phyloP scores from a whole-genome alignment of 1,284 basidiomycete genomes.

The Heterobasidion occidentale region DNA sequence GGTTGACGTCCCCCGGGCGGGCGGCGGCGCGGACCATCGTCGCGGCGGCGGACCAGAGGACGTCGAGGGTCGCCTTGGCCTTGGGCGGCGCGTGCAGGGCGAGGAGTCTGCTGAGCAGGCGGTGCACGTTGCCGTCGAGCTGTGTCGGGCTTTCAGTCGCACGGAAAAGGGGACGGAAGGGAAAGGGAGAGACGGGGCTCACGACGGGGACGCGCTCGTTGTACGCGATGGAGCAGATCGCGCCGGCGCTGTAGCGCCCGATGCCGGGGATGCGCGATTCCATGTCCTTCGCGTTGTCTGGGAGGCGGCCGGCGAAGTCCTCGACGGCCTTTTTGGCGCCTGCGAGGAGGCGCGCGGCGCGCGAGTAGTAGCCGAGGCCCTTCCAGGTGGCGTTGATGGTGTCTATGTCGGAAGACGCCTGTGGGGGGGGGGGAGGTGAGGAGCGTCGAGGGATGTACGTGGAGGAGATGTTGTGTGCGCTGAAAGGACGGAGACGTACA shows the following conservation, averaged over 20 bases:
- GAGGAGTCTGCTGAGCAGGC: conserved; percentile 74
- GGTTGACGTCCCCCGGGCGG: conserved; percentile 78
- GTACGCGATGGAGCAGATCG: conserved; percentile 88
- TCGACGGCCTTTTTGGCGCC: conserved; percentile 74
- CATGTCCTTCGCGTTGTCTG: conserved; percentile 74
- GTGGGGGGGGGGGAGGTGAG: conserved; percentile 2
- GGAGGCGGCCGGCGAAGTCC: conserved; percentile 65
- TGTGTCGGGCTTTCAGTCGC: conserved; percentile 21
- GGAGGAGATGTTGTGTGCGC: no score
- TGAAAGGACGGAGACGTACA: neutral
- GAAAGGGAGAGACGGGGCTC: conserved; percentile 16
- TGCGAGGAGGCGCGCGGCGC: conserved; percentile 72
- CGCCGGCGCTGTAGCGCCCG: conserved; percentile 86
- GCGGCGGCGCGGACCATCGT: conserved; percentile 53
- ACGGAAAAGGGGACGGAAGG: neutral
- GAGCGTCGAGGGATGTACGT: no score
- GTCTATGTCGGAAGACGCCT: conserved; percentile 73
- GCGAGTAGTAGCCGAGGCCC: conserved; percentile 87
- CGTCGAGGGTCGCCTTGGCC: conserved; percentile 66
- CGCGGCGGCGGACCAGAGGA: conserved; percentile 77
- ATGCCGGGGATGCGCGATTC: conserved; percentile 85
- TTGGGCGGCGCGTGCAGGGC: conserved; percentile 80
- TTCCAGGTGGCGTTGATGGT: conserved; percentile 86
- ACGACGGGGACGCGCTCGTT: conserved; percentile 80
- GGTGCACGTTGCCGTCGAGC: conserved; percentile 91